Conservation (phyloP, 805 yeast species). For the Yarrowia sp. region DNA sequence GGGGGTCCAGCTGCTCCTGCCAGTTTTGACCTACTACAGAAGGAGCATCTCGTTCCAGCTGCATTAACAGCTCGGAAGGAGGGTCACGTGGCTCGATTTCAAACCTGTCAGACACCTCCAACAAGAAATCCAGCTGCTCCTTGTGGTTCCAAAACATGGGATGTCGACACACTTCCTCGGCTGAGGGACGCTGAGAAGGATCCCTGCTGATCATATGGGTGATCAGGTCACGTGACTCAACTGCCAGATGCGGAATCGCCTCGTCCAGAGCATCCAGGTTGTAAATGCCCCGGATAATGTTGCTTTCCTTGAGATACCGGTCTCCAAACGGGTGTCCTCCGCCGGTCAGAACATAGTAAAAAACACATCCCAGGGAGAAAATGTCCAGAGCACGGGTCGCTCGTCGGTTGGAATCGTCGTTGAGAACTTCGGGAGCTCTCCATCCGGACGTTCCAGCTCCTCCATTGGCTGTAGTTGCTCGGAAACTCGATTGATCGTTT, state of each 20-base stretch:
- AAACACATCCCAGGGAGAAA: slow-evolving; percentile 92
- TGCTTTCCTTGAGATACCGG: slow-evolving; percentile 79
- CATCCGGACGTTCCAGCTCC: slow-evolving; percentile 94
- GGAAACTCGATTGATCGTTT: slow-evolving; percentile 86
- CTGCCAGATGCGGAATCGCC: slow-evolving; percentile 33
- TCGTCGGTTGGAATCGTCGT: slow-evolving; percentile 46
- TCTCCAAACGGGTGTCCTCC: slow-evolving; percentile 98
- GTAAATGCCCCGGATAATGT: slow-evolving; percentile 59
- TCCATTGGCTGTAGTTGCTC: slow-evolving; percentile 87
- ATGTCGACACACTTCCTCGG: slow-evolving; percentile 65
- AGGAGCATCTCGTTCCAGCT: slow-evolving; percentile 53
- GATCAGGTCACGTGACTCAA: slow-evolving; percentile 73
- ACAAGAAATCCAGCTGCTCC: slow-evolving; percentile 75
- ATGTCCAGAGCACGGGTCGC: slow-evolving; percentile 89
- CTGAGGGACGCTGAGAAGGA: slow-evolving; percentile 71
- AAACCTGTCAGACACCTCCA: slow-evolving; percentile 86
- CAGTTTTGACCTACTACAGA: slow-evolving; percentile 61
- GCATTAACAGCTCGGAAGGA: slow-evolving; percentile 56
- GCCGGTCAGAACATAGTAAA: slow-evolving; percentile 74
- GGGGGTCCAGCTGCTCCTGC: slow-evolving; percentile 68
- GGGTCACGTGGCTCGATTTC: slow-evolving; percentile 83
- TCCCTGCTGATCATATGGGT: slow-evolving; percentile 65
- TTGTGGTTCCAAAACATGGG: slow-evolving; percentile 83
- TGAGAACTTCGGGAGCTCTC: slow-evolving; percentile 83
- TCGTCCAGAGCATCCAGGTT: slow-evolving; percentile 49